Evolutionary conservation across 2,329 filamentous ascomycete species (phyloP), one percentile per base, ranked within the genome.

Genomic region (Phialophora expanda): DNA sequence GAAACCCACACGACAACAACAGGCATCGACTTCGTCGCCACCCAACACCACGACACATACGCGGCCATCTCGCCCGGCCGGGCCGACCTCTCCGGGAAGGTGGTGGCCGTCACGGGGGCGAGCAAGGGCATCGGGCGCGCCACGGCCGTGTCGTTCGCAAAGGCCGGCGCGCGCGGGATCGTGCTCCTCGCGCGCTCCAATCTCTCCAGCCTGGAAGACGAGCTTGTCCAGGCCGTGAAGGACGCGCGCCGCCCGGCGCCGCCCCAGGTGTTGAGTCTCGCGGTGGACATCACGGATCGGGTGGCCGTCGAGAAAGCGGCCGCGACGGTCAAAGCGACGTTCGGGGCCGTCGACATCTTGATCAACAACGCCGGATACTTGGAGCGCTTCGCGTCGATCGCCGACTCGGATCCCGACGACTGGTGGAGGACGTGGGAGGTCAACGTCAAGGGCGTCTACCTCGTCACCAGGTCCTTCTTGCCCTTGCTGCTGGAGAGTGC

Each of bases 141-240:
- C 12, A 84, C 82, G 3, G 85, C 85, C 0, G 71, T 84, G 14
- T 81, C 84, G 9, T 89, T 82, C 70, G 86, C 85, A n/a, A 76
- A 76, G 69, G 85, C 86, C 4, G 83, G 83, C 4, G 83, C 81
- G 28, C 78, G 81, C 0, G 73, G 76, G 28, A 84, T 89, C 62
- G 82, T 81, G 12, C 76, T 89, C 20, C 81, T 77, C 6, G 86
- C 50, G n/a, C 50, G 50, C 50, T 53, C 22, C n/a, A 22, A 53
- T 11, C 50, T 53, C 50, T 28, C 50, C 11, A 28, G 85, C 0
- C 82, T 86, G 22, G 30, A 61, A 17, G 14, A n/a, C n/a, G 64
- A 68, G 11, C 32, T 22, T 14, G 11, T 32, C 22, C 17, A n/a
- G 30, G 38, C 44, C 9, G 38, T 46, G 26, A 32, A 51, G 20